A percentile compares a stretch with the other conserved stretches of the same genome.
Conservation (phyloP, 1,284 basidiomycete species). For the Exobasidium cylindrosporum region DNA sequence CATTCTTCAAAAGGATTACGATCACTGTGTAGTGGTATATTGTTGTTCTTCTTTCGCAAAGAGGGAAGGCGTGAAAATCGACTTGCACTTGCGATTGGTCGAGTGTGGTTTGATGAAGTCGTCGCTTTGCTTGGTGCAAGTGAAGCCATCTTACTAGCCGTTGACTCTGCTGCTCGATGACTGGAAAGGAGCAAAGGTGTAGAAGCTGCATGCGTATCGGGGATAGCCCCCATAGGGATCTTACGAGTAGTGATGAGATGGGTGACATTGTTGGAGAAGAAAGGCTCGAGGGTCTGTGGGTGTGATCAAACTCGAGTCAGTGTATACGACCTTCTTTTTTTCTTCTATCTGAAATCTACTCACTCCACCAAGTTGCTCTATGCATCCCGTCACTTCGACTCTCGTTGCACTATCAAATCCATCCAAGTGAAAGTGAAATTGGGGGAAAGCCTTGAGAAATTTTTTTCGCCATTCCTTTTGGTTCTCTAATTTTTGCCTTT, state of each 20-base stretch:
- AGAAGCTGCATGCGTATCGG: not conserved
- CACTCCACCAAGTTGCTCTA: conserved; percentile 41
- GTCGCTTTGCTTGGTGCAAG: not conserved
- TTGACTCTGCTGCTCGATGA: not conserved
- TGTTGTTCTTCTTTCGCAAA: conserved; percentile 13
- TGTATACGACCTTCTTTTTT: too few relatives aligned
- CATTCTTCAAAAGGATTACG: conserved; percentile 50
- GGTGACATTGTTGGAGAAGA: conserved; percentile 50
- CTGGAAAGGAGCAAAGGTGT: not conserved
- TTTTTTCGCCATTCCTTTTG: conserved; percentile 39
- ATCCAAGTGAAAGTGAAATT: conserved; percentile 52
- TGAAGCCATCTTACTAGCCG: not conserved
- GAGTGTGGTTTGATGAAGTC: conserved; percentile 1
- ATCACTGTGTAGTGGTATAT: conserved; percentile 45
- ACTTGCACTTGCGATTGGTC: conserved; percentile 6
- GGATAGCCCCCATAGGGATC: conserved; percentile 7
- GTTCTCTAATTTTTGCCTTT: conserved; percentile 30
- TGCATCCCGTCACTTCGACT: conserved; percentile 24
- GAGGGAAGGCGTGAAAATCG: conserved; percentile 2
- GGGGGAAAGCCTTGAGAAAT: conserved; percentile 43
- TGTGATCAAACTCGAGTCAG: too few relatives aligned
- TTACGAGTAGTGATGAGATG: conserved; percentile 48
- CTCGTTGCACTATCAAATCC: conserved; percentile 35
- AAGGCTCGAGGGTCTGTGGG: conserved; percentile 39
- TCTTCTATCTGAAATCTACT: too few relatives aligned